Evolutionary conservation across 495 filamentous ascomycete species (phyloP).

Genomic region (Amniculicola lignicola): DNA sequence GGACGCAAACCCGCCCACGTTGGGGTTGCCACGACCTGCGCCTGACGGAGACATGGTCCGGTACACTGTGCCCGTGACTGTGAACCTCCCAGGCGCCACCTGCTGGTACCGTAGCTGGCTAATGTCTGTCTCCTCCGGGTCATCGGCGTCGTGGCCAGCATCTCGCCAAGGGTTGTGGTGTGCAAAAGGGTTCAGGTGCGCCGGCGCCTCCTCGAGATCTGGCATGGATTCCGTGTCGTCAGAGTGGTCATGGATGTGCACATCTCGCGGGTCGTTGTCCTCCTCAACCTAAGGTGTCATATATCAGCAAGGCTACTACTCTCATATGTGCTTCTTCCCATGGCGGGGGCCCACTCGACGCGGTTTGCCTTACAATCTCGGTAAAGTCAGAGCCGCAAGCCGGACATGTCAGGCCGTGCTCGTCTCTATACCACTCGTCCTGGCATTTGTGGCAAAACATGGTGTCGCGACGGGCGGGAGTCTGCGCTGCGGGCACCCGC

Average conservation of each 20-base stretch:
- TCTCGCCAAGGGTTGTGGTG: conserved; percentile 38
- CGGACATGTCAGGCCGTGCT: conserved; percentile 69
- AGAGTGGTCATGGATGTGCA: not conserved
- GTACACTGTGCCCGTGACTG: conserved; percentile 38
- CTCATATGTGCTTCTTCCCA: too few relatives aligned
- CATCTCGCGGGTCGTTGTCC: conserved; percentile 41
- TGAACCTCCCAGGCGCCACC: conserved; percentile 39
- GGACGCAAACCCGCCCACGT: conserved; percentile 16
- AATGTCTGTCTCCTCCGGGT: conserved; percentile 46
- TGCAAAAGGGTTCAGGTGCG: conserved; percentile 25
- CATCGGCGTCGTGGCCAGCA: conserved; percentile 31
- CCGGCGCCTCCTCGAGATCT: conserved; percentile 60
- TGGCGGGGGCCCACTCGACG: too few relatives aligned
- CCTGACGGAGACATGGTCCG: conserved; percentile 30
- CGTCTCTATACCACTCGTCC: conserved; percentile 72
- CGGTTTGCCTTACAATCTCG: conserved; percentile 73
- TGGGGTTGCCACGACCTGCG: conserved; percentile 22
- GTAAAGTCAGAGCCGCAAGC: conserved; percentile 71
- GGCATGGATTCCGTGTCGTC: conserved; percentile 58
- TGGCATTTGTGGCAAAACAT: conserved; percentile 80
- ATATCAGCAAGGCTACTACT: conserved; percentile 1
- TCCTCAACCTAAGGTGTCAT: conserved; percentile 39
- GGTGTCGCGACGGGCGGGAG: conserved; percentile 38
- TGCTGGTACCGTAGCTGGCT: conserved; percentile 39
- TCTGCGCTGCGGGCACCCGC: too few relatives aligned